phyloP scores from a whole-genome alignment of 495 filamentous ascomycete genomes.

The Evansstolkia leycettana region DNA sequence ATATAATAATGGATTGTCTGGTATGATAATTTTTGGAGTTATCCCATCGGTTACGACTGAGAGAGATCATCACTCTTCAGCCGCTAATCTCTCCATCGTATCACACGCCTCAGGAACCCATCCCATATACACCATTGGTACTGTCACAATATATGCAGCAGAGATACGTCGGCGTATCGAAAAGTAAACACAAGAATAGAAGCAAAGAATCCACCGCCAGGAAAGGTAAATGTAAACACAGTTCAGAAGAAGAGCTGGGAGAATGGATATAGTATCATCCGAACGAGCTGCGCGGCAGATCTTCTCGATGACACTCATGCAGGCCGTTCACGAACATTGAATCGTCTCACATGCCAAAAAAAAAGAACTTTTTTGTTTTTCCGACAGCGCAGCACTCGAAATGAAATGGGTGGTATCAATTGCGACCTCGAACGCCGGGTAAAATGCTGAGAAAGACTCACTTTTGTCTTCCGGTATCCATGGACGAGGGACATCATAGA shows the following conservation, averaged over 20 bases:
- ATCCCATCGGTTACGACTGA: too few relatives aligned
- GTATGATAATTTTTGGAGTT: too few relatives aligned
- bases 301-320: slow-evolving; percentile 1
- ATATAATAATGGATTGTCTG: too few relatives aligned
- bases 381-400: slow-evolving; percentile 1
- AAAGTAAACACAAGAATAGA: neutral
- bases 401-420: slow-evolving; percentile 16
- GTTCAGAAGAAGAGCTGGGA: slow-evolving; percentile 4
- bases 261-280: slow-evolving; percentile 3
- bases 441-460: slow-evolving; percentile 12
- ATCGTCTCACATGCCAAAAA: neutral
- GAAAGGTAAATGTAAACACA: slow-evolving; percentile 4
- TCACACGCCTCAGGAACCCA: too few relatives aligned
- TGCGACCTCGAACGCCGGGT: slow-evolving; percentile 11
- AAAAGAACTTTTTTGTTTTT: slow-evolving; percentile 1
- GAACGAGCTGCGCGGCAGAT: slow-evolving; percentile 8
- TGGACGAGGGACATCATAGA: slow-evolving; percentile 4
- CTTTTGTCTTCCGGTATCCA: slow-evolving; percentile 10
- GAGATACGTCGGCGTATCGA: too few relatives aligned
- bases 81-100: too few relatives aligned
- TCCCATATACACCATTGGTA: too few relatives aligned
- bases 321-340: slow-evolving; percentile 2
- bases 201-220: neutral
- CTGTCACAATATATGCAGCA: too few relatives aligned
- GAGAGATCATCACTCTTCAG: too few relatives aligned